Evolutionary conservation across 192 early-diverging fungal genomes (phyloP).

Genomic region (Backusella liffmaniae): DNA sequence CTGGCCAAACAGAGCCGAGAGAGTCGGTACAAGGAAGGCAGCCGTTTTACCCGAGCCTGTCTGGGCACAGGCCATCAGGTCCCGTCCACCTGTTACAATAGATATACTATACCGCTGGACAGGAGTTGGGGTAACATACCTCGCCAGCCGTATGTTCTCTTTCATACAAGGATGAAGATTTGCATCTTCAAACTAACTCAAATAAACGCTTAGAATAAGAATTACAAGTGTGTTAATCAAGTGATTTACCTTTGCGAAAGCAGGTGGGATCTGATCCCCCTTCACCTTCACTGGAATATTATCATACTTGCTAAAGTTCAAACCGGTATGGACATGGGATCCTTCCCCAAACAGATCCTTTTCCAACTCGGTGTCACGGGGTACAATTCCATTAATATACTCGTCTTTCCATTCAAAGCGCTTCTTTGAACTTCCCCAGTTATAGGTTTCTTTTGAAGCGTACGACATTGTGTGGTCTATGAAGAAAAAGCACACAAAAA

Average conservation of each 20-base stretch:
- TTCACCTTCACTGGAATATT: conserved; percentile 64
- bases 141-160: conserved; percentile 63
- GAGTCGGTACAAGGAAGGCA: conserved; percentile 77
- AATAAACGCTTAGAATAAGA: background rate
- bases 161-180: conserved; percentile 61
- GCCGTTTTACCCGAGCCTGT: conserved; percentile 77
- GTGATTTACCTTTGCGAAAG: conserved; percentile 47
- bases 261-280: conserved; percentile 47
- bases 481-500: background rate
- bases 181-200: conserved; percentile 60
- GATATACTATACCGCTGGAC: conserved; percentile 66
- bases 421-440: conserved; percentile 45
- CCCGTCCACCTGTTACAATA: conserved; percentile 58
- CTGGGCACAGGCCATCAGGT: conserved; percentile 87
- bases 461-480: background rate
- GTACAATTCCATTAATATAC: conserved; percentile 55
- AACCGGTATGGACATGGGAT: conserved; percentile 64
- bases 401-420: conserved; percentile 55
- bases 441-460: conserved; percentile 6
- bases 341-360: conserved; percentile 56
- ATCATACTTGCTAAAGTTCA: conserved; percentile 78
- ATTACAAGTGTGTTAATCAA: background rate
- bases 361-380: conserved; percentile 61
- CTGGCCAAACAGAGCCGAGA: conserved; percentile 61
- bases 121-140: conserved; percentile 70